phyloP scores from a whole-genome alignment of 1,284 basidiomycete genomes.

The Cryptococcus sp. region DNA sequence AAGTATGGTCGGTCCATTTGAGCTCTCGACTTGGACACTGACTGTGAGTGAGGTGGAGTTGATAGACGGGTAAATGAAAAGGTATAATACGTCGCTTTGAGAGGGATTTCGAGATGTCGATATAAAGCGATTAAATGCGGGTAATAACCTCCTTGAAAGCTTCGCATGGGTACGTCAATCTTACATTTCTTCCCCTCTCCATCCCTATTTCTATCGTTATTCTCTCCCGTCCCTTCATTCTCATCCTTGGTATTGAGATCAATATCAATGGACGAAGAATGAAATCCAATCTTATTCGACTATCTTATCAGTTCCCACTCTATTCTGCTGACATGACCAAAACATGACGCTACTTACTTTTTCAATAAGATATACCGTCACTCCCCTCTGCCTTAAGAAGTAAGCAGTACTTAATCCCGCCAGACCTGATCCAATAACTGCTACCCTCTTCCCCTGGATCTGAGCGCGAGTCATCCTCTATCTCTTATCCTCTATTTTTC shows the following conservation, averaged over 20 bases:
- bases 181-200: constrained; percentile 48
- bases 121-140: constrained; percentile 63
- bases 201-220: constrained; percentile 57
- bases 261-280: constrained; percentile 33
- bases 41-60: background rate
- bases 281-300: constrained; percentile 34
- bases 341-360: constrained; percentile 52
- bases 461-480: too few species aligned
- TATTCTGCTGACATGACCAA: background rate
- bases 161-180: constrained; percentile 72
- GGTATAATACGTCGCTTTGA: constrained; percentile 56
- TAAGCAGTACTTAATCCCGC: constrained; percentile 67
- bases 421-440: constrained; percentile 64
- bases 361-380: constrained; percentile 68
- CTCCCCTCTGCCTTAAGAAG: constrained; percentile 51
- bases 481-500: too few species aligned
- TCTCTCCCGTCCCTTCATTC: constrained; percentile 45
- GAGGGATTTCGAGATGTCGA: constrained; percentile 49
- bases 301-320: constrained; percentile 5
- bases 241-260: background rate
- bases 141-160: constrained; percentile 74
- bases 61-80: constrained; percentile 62
- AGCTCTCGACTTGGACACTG: constrained; percentile 32
- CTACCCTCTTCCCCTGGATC: constrained; percentile 45
- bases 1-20: constrained; percentile 40